These are phyloP conservation scores for Pseudozyma hubeiensis DNA, from an alignment of 1,284 basidiomycete genomes.

Conservation along the genomic window DNA sequence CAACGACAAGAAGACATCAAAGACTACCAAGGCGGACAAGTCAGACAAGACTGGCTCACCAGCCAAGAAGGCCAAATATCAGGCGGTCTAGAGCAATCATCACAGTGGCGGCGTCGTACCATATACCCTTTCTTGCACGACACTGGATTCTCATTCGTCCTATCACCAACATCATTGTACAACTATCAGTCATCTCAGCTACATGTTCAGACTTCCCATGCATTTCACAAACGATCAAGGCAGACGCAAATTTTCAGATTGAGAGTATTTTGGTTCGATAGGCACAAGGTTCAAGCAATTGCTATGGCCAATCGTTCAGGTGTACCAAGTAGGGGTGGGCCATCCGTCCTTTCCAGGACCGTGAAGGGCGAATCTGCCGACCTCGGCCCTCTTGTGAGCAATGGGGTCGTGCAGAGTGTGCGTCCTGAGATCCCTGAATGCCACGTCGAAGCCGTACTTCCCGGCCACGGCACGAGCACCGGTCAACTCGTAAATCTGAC, in stretches of 20 bases:
- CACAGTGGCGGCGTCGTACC: too few species aligned
- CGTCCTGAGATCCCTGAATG: constrained; percentile 57
- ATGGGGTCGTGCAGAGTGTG: constrained; percentile 69
- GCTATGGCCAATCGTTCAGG: constrained; percentile 4
- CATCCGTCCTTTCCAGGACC: constrained; percentile 61
- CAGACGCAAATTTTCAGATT: not conserved
- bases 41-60: not conserved
- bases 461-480: constrained; percentile 64
- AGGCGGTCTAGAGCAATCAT: too few species aligned
- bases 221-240: not conserved
- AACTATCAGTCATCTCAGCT: not conserved
- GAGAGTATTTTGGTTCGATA: not conserved
- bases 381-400: constrained; percentile 65
- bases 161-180: not conserved
- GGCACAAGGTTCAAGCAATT: not conserved
- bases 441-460: constrained; percentile 66
- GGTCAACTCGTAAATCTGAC: constrained; percentile 65
- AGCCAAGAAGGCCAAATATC: not conserved
- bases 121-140: too few species aligned
- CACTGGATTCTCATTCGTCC: too few species aligned
- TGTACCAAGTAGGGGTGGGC: constrained; percentile 63
- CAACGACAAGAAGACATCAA: not conserved
- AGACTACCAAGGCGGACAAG: not conserved
- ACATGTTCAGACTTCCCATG: not conserved
- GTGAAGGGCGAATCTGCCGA: constrained; percentile 59